These are phyloP conservation scores for Teratosphaeria zuluensis DNA, from an alignment of 2,329 filamentous ascomycete species.

Conservation along the genomic window DNA sequence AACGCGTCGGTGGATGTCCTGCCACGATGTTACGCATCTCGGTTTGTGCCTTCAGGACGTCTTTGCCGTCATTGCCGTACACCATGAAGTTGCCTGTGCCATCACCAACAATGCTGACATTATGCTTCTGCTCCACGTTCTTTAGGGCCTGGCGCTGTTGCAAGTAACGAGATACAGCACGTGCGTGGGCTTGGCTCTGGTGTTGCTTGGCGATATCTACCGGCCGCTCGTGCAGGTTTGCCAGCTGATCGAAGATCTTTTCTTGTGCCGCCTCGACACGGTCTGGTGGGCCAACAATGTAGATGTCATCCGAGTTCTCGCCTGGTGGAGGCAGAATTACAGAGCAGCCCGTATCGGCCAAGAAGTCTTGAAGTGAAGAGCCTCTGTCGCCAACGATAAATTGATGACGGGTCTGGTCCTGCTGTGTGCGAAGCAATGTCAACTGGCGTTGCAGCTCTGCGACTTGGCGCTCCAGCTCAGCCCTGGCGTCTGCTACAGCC, in stretches of 20 bases:
- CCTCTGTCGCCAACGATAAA: conserved; percentile 87
- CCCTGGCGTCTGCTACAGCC: conserved; percentile 69
- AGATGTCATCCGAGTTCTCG: conserved; percentile 72
- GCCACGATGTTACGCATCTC: conserved; percentile 67
- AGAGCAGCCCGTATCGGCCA: conserved; percentile 80
- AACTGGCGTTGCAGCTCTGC: conserved; percentile 67
- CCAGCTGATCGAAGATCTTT: conserved; percentile 78
- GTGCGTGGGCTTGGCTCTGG: conserved; percentile 66
- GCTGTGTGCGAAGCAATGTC: conserved; percentile 65
- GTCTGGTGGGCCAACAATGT: conserved; percentile 65
- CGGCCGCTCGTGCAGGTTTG: conserved; percentile 73
- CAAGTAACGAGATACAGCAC: conserved; percentile 79
- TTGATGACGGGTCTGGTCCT: conserved; percentile 81
- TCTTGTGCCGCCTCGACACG: conserved; percentile 67
- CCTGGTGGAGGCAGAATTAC: conserved; percentile 69
- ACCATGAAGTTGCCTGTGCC: conserved; percentile 75
- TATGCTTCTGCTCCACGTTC: conserved; percentile 68
- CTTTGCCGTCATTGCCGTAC: conserved; percentile 78
- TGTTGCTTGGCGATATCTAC: conserved; percentile 77
- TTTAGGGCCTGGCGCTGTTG: conserved; percentile 72
- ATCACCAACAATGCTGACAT: conserved; percentile 74
- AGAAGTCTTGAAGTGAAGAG: conserved; percentile 72
- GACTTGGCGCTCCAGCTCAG: conserved; percentile 69
- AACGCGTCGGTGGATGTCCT: conserved; percentile 62
- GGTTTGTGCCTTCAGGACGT: conserved; percentile 62